These are phyloP conservation scores for Ustilago lituana DNA, from an alignment of 1,284 basidiomycete species.

Conservation along the genomic window DNA sequence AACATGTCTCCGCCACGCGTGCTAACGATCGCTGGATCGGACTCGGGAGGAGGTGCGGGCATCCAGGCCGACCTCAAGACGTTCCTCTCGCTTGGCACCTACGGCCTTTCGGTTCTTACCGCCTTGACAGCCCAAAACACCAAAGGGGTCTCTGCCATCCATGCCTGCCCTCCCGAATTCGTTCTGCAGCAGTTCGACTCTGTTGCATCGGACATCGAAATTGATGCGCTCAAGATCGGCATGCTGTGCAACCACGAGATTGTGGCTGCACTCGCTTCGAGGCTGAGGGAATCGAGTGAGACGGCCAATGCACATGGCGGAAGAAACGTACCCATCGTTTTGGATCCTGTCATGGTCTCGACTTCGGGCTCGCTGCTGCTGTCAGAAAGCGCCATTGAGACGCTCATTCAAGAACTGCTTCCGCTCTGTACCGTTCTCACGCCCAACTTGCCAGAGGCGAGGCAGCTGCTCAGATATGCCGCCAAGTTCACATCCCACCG, in stretches of 20 bases:
- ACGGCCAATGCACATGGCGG: constrained; percentile 12
- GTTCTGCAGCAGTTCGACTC: constrained; percentile 74
- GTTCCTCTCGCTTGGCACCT: constrained; percentile 77
- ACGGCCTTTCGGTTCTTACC: constrained; percentile 86
- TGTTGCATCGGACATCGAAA: constrained; percentile 79
- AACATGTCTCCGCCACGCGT: constrained; percentile 68
- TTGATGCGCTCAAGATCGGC: constrained; percentile 86
- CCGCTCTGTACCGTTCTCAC: constrained; percentile 81
- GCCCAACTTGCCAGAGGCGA: constrained; percentile 84
- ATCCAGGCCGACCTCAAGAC: constrained; percentile 85
- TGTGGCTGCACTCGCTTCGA: constrained; percentile 67
- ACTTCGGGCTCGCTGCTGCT: constrained; percentile 88
- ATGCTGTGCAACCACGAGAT: constrained; percentile 75
- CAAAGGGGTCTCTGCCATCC: constrained; percentile 76
- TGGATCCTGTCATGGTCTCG: constrained; percentile 85
- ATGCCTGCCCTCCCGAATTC: constrained; percentile 61
- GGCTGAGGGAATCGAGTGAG: constrained; percentile 28
- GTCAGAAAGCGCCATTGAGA: constrained; percentile 74
- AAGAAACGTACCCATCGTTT: constrained; percentile 45
- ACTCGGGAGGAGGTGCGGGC: constrained; percentile 87
- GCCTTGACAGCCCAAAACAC: constrained; percentile 94
- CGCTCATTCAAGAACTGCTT: constrained; percentile 75
- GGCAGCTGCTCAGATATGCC: constrained; percentile 72
- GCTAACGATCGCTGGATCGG: constrained; percentile 84
- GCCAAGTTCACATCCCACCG: constrained; percentile 29